A percentile compares a stretch with the other conserved stretches of the same genome.
These are phyloP conservation scores for Talaromyces piceae DNA, from an alignment of 2,329 filamentous ascomycete species.

Conservation along the genomic window DNA sequence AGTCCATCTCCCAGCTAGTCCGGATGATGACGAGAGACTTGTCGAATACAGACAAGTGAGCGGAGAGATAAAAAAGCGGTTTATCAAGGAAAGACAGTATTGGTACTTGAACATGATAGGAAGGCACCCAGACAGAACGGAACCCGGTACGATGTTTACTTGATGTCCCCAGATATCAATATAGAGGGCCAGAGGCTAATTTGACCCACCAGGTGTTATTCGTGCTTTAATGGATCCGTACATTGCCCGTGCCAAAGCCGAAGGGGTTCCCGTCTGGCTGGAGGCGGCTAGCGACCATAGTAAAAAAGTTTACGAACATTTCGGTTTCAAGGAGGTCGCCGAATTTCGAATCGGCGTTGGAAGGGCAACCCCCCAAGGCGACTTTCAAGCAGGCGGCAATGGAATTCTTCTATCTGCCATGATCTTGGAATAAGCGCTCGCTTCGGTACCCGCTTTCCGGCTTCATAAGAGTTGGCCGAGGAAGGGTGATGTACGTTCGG, in stretches of 20 bases:
- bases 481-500: background rate
- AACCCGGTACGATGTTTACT: conserved; percentile 2
- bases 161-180: background rate
- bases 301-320: conserved; percentile 10
- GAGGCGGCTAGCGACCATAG: conserved; percentile 11
- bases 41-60: conserved; percentile 3
- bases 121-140: conserved; percentile 9
- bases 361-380: conserved; percentile 5
- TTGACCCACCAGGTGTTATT: conserved; percentile 3
- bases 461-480: background rate
- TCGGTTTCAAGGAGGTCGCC: conserved; percentile 8
- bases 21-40: conserved; percentile 2
- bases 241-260: conserved; percentile 5
- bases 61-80: conserved; percentile 8
- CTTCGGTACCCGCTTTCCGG: background rate
- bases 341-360: conserved; percentile 4
- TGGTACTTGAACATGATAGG: conserved; percentile 11
- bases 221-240: conserved; percentile 12
- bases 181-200: background rate
- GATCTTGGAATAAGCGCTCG: conserved; percentile 7
- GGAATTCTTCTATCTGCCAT: conserved; percentile 9
- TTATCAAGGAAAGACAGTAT: conserved; percentile 7
- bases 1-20: background rate
- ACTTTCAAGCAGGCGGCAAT: conserved; percentile 11
- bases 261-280: conserved; percentile 8